Conservation (phyloP, 148 eudicot genomes). For the Persicaria maculosa region DNA sequence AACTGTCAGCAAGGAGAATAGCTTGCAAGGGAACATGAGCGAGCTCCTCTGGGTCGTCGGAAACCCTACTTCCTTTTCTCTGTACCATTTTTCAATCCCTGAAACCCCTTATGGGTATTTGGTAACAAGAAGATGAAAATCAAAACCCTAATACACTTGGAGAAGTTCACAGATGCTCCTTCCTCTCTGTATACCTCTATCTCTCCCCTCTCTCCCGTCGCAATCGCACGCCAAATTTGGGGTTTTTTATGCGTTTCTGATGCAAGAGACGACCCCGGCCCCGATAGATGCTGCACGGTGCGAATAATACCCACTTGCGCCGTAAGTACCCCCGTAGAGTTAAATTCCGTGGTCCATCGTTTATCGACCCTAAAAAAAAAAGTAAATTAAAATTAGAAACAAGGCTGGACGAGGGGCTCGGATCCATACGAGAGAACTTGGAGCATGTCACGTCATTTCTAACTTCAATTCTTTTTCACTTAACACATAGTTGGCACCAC, state of each 20-base stretch:
- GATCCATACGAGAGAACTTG: no score
- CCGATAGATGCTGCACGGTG: not conserved
- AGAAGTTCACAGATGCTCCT: not conserved
- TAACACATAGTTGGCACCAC: no score
- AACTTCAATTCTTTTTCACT: no score
- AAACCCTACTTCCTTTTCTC: slow-evolving; percentile 41
- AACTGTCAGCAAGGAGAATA: slow-evolving; percentile 77
- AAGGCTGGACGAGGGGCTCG: no score
- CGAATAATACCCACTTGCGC: slow-evolving; percentile 1
- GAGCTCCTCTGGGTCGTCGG: slow-evolving; percentile 63
- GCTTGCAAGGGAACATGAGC: slow-evolving; percentile 63
- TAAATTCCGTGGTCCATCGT: no score
- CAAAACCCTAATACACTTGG: not conserved
- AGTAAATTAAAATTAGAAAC: no score
- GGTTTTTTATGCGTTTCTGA: not conserved
- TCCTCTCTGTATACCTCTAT: not conserved
- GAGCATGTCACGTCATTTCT: no score
- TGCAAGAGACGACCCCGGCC: not conserved
- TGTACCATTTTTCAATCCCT: slow-evolving; percentile 45
- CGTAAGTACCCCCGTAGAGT: no score
- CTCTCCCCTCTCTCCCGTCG: not conserved
- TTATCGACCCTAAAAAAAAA: no score
- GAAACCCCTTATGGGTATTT: not conserved
- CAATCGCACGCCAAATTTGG: not conserved
- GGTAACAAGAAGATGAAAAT: not conserved